A percentile compares a stretch with the other conserved stretches of the same genome.
Conservation (phyloP, 306 rosid genomes). For the Aeschynomene evenia region DNA sequence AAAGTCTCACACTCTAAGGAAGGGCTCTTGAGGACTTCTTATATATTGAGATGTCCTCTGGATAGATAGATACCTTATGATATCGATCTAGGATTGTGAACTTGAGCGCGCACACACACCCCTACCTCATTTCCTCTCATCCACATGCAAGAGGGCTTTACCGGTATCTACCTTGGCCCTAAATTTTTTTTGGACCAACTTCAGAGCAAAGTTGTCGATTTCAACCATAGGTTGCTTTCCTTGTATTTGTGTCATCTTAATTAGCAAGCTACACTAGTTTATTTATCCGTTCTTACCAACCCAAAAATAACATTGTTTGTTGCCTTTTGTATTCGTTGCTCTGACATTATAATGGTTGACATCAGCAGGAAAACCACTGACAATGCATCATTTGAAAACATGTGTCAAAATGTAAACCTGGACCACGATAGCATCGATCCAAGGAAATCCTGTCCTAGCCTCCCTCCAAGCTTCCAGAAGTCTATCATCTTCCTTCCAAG, state of each 20-base stretch:
- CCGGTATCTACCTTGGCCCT: not conserved
- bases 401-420: conserved; percentile 59
- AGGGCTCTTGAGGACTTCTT: not conserved
- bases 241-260: no score
- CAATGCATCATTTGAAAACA: conserved; percentile 24
- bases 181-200: no score
- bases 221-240: no score
- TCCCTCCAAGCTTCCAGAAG: conserved; percentile 89
- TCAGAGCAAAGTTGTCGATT: no score
- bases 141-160: not conserved
- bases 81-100: not conserved
- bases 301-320: not conserved
- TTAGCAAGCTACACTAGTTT: no score
- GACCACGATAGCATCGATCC: conserved; percentile 95
- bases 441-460: conserved; percentile 87
- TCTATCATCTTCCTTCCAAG: conserved; percentile 79
- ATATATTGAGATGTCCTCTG: not conserved
- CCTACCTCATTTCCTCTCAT: not conserved
- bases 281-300: not conserved
- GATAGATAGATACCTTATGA: not conserved
- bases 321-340: no score
- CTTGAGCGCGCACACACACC: not conserved
- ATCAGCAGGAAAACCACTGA: not conserved
- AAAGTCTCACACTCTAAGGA: not conserved
- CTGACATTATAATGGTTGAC: not conserved